phyloP scores from a whole-genome alignment of 2,329 filamentous ascomycete species.

The Arthrocladium fulminans region DNA sequence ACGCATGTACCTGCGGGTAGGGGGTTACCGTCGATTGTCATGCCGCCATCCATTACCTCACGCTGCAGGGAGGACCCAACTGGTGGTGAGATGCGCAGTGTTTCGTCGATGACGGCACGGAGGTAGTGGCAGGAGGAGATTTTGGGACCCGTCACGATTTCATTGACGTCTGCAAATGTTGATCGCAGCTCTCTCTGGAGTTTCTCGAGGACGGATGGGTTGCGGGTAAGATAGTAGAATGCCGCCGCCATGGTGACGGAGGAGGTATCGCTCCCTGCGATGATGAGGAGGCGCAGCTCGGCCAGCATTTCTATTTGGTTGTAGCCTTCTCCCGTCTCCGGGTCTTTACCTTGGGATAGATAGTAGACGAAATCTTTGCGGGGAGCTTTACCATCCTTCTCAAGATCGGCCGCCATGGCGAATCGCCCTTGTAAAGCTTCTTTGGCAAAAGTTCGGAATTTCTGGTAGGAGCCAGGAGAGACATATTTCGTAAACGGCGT shows the following conservation, averaged over 20 bases:
- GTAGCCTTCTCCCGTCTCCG: conserved; percentile 32
- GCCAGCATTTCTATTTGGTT: conserved; percentile 11
- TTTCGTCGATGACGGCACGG: conserved; percentile 35
- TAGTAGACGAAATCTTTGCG: conserved; percentile 43
- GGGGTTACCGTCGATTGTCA: conserved; percentile 26
- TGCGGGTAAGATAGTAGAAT: conserved; percentile 34
- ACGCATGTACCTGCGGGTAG: conserved; percentile 28
- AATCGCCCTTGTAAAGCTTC: conserved; percentile 7
- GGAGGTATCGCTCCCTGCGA: conserved; percentile 33
- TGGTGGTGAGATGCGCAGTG: conserved; percentile 28
- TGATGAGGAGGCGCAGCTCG: conserved; percentile 12
- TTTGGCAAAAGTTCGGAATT: conserved; percentile 2
- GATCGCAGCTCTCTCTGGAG: conserved; percentile 28
- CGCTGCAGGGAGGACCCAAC: conserved; percentile 25
- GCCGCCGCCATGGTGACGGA: conserved; percentile 30
- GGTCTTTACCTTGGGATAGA: conserved; percentile 39
- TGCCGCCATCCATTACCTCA: conserved; percentile 25
- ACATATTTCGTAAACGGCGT: conserved; percentile 11
- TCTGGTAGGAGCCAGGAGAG: conserved; percentile 8
- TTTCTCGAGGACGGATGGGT: conserved; percentile 26
- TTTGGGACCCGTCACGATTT: conserved; percentile 28
- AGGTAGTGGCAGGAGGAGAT: conserved; percentile 34
- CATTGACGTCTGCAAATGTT: conserved; percentile 29
- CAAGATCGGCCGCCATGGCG: conserved; percentile 14
- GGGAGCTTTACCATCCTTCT: conserved; percentile 29